Evolutionary conservation across 2,329 filamentous ascomycete species (phyloP), one percentile per base, ranked within the genome.

Genomic region (Aspergillus costaricaensis): DNA sequence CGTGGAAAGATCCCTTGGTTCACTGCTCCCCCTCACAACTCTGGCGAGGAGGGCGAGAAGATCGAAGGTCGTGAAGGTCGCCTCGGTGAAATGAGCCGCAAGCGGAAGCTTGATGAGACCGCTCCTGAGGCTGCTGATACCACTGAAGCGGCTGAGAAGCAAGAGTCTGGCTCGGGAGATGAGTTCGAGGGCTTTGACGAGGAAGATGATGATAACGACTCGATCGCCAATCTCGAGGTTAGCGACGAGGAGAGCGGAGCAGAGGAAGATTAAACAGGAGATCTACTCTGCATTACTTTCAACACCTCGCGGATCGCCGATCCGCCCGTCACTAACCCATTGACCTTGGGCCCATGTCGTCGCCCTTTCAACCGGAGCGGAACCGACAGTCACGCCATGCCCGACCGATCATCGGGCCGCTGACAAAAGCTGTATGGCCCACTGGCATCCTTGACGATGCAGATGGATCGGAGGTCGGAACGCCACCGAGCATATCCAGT

Each of bases 1-100:
- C 83, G 95, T 65, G 95, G 95, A 59, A 97, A 94, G 78, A 91
- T 98, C 25, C 95, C 95, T 1, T 99, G 96, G 95, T 99, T 92
- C 72, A 95, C 91, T 0, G 88, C 92, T 8, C 88, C 92, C 9
- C 92, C 93, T 2, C 78, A 83, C 14, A 72, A 77, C 51, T 81
- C 79, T 9, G 80, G 80, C 6, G 83, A 85, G 32, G 81, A 79
- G 14, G 78, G 78, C 10, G 79, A 74, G 48, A 80, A 79, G 39
- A 78, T 88, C n/a, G 86, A 88, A 63, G 91, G 91, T 5, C 86
- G 92, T 50, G 85, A 90, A 62, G 92, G 92, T 12, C 85, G 87
- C 67, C 81, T 96, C 0, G 93, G 93, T 17, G 92, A 97, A 77
- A 96, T 96, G 88, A 79, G 80, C 61, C 86, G 86, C 44, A 89